phyloP scores from a whole-genome alignment of 2,329 filamentous ascomycete genomes.

The Sporothrix mexicana region DNA sequence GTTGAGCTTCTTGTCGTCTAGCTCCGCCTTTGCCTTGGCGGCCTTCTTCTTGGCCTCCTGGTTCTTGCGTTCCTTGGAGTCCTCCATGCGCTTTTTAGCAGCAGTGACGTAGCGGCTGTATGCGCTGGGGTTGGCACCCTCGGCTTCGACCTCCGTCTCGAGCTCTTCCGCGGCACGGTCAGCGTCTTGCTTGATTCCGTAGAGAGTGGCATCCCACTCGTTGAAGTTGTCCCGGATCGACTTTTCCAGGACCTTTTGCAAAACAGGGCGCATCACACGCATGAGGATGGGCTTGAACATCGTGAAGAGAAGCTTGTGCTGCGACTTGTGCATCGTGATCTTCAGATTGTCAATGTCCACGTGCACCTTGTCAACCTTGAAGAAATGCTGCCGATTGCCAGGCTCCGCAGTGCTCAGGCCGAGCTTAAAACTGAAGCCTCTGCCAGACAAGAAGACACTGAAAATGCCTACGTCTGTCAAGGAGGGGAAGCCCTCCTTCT shows the following conservation, averaged over 20 bases:
- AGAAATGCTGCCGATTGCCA: constrained; percentile 79
- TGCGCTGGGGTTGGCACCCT: constrained; percentile 75
- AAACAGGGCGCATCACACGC: constrained; percentile 78
- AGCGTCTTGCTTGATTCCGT: constrained; percentile 81
- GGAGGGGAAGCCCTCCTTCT: constrained; percentile 89
- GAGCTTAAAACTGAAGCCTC: constrained; percentile 90
- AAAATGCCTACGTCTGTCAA: constrained; percentile 86
- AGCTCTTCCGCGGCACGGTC: constrained; percentile 71
- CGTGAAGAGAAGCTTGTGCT: constrained; percentile 87
- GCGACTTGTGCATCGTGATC: constrained; percentile 92
- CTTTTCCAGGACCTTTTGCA: constrained; percentile 89
- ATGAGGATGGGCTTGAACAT: constrained; percentile 87
- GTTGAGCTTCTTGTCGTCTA: constrained; percentile 71
- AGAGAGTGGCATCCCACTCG: constrained; percentile 74
- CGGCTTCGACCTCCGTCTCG: constrained; percentile 68
- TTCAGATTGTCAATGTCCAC: constrained; percentile 81
- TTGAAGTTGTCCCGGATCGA: constrained; percentile 83
- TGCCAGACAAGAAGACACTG: constrained; percentile 85
- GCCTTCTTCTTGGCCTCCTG: constrained; percentile 52
- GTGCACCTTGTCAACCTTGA: constrained; percentile 90
- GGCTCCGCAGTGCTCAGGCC: constrained; percentile 82
- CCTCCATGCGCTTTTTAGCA: constrained; percentile 72
- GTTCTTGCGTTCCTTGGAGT: constrained; percentile 80
- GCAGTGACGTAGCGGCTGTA: constrained; percentile 84
- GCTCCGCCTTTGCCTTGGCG: constrained; percentile 22